phyloP scores from a whole-genome alignment of 495 filamentous ascomycete species.

The Talaromyces stipitatus region DNA sequence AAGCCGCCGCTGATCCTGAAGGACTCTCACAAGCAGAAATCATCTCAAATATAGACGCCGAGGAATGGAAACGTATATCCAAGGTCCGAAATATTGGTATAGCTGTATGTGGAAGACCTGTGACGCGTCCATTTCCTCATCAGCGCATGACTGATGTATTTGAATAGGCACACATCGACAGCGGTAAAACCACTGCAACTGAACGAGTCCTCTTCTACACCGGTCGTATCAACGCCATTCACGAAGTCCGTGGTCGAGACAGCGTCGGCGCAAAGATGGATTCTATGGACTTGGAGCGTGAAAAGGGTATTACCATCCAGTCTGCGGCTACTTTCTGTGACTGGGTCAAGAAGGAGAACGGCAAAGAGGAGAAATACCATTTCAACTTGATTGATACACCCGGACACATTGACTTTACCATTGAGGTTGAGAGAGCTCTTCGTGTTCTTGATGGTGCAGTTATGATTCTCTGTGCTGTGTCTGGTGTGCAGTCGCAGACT shows the following conservation, averaged over 20 bases:
- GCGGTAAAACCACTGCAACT: constrained; percentile 94
- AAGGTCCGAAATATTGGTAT: constrained; percentile 96
- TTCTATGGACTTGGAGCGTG: constrained; percentile 96
- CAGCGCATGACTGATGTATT: too few relatives aligned
- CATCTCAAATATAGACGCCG: constrained; percentile 64
- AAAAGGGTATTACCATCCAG: constrained; percentile 98
- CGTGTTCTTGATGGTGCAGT: constrained; percentile 95
- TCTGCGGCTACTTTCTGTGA: constrained; percentile 97
- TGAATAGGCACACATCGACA: constrained; percentile 90
- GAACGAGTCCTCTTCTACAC: constrained; percentile 99
- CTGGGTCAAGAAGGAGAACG: constrained; percentile 80
- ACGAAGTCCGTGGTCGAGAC: constrained; percentile 95
- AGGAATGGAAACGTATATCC: constrained; percentile 67
- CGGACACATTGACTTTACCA: constrained; percentile 98
- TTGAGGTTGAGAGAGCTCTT: constrained; percentile 95
- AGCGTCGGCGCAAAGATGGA: constrained; percentile 99
- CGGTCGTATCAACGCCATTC: constrained; percentile 90
- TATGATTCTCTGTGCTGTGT: constrained; percentile 97
- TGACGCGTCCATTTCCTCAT: too few relatives aligned
- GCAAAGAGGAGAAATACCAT: constrained; percentile 83
- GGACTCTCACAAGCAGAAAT: constrained; percentile 57
- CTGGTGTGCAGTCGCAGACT: constrained; percentile 94
- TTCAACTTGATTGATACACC: constrained; percentile 99
- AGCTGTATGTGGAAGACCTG: constrained; percentile 54
- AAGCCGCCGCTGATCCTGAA: constrained; percentile 53